Conservation (phyloP, 148 eudicot genomes). For the Fagopyrum esculentum region DNA sequence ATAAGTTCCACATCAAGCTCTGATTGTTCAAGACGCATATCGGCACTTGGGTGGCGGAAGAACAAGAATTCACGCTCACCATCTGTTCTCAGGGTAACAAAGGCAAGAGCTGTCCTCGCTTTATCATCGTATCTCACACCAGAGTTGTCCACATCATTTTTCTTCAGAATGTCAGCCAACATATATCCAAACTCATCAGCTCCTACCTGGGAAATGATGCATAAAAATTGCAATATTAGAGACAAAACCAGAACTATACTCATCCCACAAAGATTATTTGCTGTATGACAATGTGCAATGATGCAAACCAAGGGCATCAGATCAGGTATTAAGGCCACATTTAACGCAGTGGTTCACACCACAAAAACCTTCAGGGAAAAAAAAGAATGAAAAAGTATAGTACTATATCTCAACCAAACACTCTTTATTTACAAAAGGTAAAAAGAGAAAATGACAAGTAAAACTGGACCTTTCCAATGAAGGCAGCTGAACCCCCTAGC, state of each 20-base stretch:
- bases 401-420: not conserved
- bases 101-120: slow-evolving; percentile 79
- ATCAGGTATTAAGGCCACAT: not conserved
- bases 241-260: not conserved
- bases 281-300: not conserved
- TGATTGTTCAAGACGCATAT: slow-evolving; percentile 66
- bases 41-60: slow-evolving; percentile 79
- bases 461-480: slow-evolving; percentile 71
- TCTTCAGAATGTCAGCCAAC: slow-evolving; percentile 70
- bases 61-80: slow-evolving; percentile 91
- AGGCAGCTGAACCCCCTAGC: slow-evolving; percentile 83
- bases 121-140: slow-evolving; percentile 66
- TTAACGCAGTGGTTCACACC: not conserved
- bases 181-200: slow-evolving; percentile 83
- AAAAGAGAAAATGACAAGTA: not conserved
- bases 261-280: not conserved
- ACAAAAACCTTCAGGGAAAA: not conserved
- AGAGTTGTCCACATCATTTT: slow-evolving; percentile 65
- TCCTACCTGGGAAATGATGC: slow-evolving; percentile 50
- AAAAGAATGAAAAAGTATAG: not conserved
- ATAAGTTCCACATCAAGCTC: slow-evolving; percentile 68
- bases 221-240: not conserved
- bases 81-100: slow-evolving; percentile 59
- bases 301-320: slow-evolving; percentile 6
- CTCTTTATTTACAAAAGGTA: not conserved